phyloP scores from a whole-genome alignment of 495 filamentous ascomycete genomes.

The Achaetomiella virescens region DNA sequence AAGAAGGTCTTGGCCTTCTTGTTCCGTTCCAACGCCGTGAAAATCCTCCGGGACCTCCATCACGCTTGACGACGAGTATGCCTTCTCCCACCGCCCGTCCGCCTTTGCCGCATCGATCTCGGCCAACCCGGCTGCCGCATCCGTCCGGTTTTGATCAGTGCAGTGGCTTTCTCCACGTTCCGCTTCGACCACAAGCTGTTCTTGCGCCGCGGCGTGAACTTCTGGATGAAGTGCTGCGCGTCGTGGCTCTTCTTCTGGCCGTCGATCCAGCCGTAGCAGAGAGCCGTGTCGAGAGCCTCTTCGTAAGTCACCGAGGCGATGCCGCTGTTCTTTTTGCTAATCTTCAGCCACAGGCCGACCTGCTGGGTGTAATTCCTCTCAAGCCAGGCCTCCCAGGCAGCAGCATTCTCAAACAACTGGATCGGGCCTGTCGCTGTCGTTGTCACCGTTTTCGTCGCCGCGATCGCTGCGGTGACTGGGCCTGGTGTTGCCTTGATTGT shows the following conservation, averaged over 20 bases:
- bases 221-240: constrained; percentile 39
- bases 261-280: constrained; percentile 59
- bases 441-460: not conserved
- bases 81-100: constrained; percentile 51
- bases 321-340: constrained; percentile 46
- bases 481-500: not conserved
- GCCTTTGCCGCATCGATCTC: constrained; percentile 48
- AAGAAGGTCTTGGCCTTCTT: constrained; percentile 34
- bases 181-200: constrained; percentile 49
- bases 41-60: constrained; percentile 45
- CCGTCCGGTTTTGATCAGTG: constrained; percentile 36
- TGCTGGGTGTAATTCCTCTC: constrained; percentile 30
- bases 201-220: constrained; percentile 49
- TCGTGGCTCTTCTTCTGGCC: constrained; percentile 43
- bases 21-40: constrained; percentile 25
- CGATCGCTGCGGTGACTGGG: not conserved
- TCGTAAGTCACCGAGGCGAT: constrained; percentile 43
- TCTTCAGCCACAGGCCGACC: constrained; percentile 47
- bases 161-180: constrained; percentile 39
- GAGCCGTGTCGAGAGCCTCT: constrained; percentile 48
- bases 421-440: constrained; percentile 3
- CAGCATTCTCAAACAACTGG: constrained; percentile 11
- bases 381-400: constrained; percentile 39
- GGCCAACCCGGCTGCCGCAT: constrained; percentile 42
- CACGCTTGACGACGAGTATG: constrained; percentile 43